These are phyloP conservation scores for Coriolopsis trogii DNA, from an alignment of 1,284 basidiomycete species.

Conservation along the genomic window DNA sequence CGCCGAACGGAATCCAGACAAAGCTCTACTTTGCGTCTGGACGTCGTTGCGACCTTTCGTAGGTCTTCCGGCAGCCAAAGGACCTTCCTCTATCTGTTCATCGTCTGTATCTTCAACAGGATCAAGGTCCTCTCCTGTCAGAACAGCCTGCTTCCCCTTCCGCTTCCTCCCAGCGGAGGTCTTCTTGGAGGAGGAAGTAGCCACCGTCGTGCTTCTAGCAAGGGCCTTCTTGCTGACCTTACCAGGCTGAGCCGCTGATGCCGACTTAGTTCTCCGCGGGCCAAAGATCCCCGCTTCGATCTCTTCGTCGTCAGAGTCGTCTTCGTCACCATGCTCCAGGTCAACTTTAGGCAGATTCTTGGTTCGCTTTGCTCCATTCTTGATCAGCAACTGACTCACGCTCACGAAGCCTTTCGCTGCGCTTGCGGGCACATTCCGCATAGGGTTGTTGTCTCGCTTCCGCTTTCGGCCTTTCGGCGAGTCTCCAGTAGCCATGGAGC, in stretches of 20 bases:
- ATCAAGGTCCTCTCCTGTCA: constrained; percentile 39
- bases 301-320: constrained; percentile 65
- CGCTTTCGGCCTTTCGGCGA: constrained; percentile 57
- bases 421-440: constrained; percentile 67
- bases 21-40: background rate
- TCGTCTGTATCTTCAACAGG: constrained; percentile 60
- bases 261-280: constrained; percentile 53
- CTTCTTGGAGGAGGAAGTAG: constrained; percentile 21
- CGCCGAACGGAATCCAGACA: constrained; percentile 2
- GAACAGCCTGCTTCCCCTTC: constrained; percentile 27
- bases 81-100: constrained; percentile 49
- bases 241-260: constrained; percentile 33
- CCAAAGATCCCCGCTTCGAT: constrained; percentile 51
- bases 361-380: constrained; percentile 44
- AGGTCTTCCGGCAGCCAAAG: constrained; percentile 8
- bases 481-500: constrained; percentile 23
- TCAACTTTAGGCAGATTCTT: constrained; percentile 33
- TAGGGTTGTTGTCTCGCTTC: constrained; percentile 68
- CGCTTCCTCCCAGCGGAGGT: too few species aligned
- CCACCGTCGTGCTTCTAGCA: constrained; percentile 13
- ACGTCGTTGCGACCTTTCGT: background rate
- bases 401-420: constrained; percentile 66
- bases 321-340: constrained; percentile 61
- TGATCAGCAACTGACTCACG: constrained; percentile 61
- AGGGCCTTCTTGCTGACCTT: constrained; percentile 36